phyloP scores from a whole-genome alignment of 305 asterid species.

The Coffea humblotiana region DNA sequence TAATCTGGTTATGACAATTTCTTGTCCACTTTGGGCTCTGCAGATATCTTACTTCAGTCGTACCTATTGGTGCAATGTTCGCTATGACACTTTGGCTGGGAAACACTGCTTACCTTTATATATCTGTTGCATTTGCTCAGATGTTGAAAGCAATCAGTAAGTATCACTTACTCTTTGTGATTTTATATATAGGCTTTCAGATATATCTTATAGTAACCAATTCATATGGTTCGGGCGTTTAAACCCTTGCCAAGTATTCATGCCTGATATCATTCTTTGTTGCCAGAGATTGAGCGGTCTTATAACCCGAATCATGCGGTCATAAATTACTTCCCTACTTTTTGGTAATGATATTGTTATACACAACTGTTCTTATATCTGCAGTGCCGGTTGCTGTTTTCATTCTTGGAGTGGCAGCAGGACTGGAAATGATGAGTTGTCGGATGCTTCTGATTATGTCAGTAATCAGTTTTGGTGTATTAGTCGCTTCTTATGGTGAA shows the following conservation, averaged over 20 bases:
- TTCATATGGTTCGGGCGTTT: not conserved
- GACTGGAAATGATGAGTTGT: conserved; percentile 84
- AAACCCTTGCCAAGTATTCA: not conserved
- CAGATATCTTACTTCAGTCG: conserved; percentile 74
- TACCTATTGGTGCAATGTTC: conserved; percentile 94
- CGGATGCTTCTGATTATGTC: conserved; percentile 92
- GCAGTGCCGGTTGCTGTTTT: conserved; percentile 99
- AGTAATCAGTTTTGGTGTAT: conserved; percentile 79
- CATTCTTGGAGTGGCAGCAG: conserved; percentile 83
- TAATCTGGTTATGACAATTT: not conserved
- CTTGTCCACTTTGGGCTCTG: not conserved
- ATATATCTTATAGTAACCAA: not conserved
- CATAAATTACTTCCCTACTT: conserved; percentile 11
- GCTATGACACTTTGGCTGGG: conserved; percentile 99
- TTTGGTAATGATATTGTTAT: conserved; percentile 12
- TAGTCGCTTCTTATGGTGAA: conserved; percentile 91
- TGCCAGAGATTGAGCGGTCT: not conserved
- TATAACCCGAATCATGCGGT: conserved; percentile 9
- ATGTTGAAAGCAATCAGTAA: conserved; percentile 91
- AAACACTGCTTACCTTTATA: conserved; percentile 94
- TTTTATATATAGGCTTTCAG: not conserved
- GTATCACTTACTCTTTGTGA: conserved; percentile 17
- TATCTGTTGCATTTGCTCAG: conserved; percentile 96
- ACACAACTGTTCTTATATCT: conserved; percentile 28
- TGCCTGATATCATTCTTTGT: not conserved